Percentiles rank a stretch among this genome's conserved stretches.
Evolutionary conservation across 495 filamentous ascomycete species (phyloP).

Genomic region (Cryomyces minteri): DNA sequence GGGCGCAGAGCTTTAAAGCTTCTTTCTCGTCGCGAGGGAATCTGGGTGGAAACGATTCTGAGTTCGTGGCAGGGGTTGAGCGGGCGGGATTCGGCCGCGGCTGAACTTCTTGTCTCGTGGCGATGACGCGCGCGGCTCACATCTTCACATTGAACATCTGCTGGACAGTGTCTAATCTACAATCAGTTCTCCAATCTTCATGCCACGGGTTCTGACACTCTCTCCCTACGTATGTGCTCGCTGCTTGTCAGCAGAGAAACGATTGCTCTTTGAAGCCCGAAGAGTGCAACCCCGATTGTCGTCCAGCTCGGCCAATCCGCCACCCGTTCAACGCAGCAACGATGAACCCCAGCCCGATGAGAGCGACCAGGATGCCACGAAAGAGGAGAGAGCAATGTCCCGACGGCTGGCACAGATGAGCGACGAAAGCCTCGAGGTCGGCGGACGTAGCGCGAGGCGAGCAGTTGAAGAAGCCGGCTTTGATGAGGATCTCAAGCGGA

Average conservation of each 20-base stretch:
- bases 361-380: slow-evolving; percentile 1
- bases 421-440: slow-evolving; percentile 56
- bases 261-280: neutral
- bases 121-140: too few relatives aligned
- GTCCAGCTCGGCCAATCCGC: neutral
- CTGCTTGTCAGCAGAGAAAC: slow-evolving; percentile 9
- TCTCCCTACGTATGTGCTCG: slow-evolving; percentile 11
- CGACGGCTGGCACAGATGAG: slow-evolving; percentile 60
- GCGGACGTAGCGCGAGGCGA: slow-evolving; percentile 48
- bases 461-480: slow-evolving; percentile 78
- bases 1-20: too few relatives aligned
- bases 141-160: too few relatives aligned
- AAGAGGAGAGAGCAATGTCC: slow-evolving; percentile 41
- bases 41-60: too few relatives aligned
- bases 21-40: too few relatives aligned
- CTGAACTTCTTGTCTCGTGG: too few relatives aligned
- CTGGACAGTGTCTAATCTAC: too few relatives aligned
- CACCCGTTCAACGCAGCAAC: neutral
- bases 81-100: too few relatives aligned
- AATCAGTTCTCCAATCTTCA: too few relatives aligned
- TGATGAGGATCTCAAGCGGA: slow-evolving; percentile 61
- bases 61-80: too few relatives aligned
- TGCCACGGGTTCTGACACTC: too few relatives aligned
- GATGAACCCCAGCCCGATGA: slow-evolving; percentile 1
- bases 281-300: neutral